Conservation (phyloP, 768 basidiomycete genomes). For the Phlebiopsis gigantea region DNA sequence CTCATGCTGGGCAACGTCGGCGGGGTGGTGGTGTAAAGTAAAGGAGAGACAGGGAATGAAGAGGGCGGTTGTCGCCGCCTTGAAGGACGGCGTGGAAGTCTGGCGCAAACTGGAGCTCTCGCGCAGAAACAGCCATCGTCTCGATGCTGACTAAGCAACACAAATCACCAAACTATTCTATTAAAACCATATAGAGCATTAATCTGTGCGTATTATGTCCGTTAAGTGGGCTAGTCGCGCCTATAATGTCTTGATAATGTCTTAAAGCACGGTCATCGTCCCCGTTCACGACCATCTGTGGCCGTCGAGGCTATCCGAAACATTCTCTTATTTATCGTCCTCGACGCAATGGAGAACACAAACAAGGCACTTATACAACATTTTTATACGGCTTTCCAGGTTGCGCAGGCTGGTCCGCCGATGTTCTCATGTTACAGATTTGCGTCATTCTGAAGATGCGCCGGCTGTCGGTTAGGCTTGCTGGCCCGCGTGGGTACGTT, state of each 20-base stretch:
- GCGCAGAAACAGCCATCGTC: constrained; percentile 10
- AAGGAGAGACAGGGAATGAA: constrained; percentile 10
- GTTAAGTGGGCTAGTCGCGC: not conserved
- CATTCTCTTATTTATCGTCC: not conserved
- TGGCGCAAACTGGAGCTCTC: constrained; percentile 4
- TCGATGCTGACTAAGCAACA: constrained; percentile 14
- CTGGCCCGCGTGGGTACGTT: constrained; percentile 39
- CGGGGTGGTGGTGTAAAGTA: not conserved
- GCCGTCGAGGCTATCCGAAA: not conserved
- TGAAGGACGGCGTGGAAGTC: constrained; percentile 14
- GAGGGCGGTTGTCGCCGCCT: constrained; percentile 12
- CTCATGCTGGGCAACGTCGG: constrained; percentile 26
- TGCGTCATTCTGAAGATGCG: constrained; percentile 7
- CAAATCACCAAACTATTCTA: not conserved
- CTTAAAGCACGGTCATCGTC: not conserved
- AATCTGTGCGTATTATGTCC: not conserved
- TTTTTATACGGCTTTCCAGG: constrained; percentile 48
- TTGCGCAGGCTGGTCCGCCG: constrained; percentile 44
- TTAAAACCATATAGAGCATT: not conserved
- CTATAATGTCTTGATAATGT: not conserved
- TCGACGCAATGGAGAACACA: constrained; percentile 18
- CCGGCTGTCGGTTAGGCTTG: constrained; percentile 35
- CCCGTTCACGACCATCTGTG: not conserved
- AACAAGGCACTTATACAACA: constrained; percentile 41
- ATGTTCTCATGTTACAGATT: constrained; percentile 13